Base-by-base conservation (phyloP, 139 green algal species). In the Ettlia oleoabundans region DNA sequence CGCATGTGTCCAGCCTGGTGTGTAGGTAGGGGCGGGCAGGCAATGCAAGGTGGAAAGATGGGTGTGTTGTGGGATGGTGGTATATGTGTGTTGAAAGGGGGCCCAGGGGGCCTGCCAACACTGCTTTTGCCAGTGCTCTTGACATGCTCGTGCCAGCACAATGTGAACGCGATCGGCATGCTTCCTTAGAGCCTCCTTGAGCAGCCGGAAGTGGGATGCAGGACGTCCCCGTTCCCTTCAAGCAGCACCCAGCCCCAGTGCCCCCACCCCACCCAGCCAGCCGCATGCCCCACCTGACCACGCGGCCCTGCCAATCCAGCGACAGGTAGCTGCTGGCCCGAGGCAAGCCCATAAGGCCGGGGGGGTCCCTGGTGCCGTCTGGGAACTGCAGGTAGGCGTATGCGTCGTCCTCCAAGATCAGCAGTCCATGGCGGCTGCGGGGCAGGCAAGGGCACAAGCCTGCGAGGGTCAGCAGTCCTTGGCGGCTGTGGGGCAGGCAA, bases 381-480 rank as follows among this genome's bases (percentile, higher is more conserved):
- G 66, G 70, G 63, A 86, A 93, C 80, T 95, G 88, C 8, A 97
- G 89, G 85, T 90, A 95, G 72, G 81, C 92, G 86, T 96, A 97
- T 3, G 93, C 91, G 79, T 97, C 93, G 72, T 97, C 93, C 84
- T 96, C 93, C 21, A 97, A 28, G 33, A 97, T 91, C 26, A 88
- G 61, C 8, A 88, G 53, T 51, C 80, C 84, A 55, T 74, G 72
- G 42, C 64, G 64, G 8, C 64, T 43, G n/a, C n/a, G n/a, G n/a
- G n/a, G n/a, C n/a, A n/a, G n/a, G n/a, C n/a, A n/a, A n/a, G n/a
- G n/a, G n/a, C n/a, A n/a, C n/a, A n/a, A n/a, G n/a, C n/a, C n/a
- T n/a, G n/a, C n/a, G n/a, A n/a, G n/a, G n/a, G n/a, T n/a, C n/a
- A n/a, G n/a, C n/a, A n/a, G n/a, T n/a, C n/a, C n/a, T n/a, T n/a